Percentiles rank a stretch among this genome's conserved stretches.
Evolutionary conservation across 2,329 filamentous ascomycete genomes (phyloP).

Genomic region (Alternaria atra): DNA sequence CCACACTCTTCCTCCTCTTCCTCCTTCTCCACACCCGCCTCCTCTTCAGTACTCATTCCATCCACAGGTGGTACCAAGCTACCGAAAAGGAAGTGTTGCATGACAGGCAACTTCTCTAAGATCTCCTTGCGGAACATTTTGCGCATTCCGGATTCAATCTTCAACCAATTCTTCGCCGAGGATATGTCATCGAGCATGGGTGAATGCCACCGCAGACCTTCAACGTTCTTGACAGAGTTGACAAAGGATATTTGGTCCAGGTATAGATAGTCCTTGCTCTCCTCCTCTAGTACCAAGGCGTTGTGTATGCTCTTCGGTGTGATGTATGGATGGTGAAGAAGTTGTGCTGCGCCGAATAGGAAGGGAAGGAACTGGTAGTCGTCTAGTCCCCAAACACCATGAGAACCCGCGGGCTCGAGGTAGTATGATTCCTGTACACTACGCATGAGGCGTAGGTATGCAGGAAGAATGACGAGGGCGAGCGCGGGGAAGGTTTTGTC

Average conservation of each 20-base stretch:
- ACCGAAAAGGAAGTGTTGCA: constrained; percentile 98
- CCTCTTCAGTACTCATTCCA: constrained; percentile 76
- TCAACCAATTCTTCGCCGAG: constrained; percentile 85
- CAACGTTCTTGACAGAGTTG: constrained; percentile 94
- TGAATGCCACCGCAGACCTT: constrained; percentile 92
- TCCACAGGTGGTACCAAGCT: constrained; percentile 80
- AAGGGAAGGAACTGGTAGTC: constrained; percentile 65
- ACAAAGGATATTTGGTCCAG: constrained; percentile 93
- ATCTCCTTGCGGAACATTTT: constrained; percentile 97
- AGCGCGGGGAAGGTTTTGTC: constrained; percentile 74
- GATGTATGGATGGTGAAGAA: constrained; percentile 72
- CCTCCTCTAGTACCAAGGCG: constrained; percentile 85
- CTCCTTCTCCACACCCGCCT: constrained; percentile 57
- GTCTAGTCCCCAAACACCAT: constrained; percentile 63
- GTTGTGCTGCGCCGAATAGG: constrained; percentile 59
- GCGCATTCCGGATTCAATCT: constrained; percentile 94
- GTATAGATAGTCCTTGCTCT: constrained; percentile 83
- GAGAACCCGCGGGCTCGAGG: constrained; percentile 76
- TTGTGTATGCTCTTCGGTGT: constrained; percentile 77
- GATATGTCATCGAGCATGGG: constrained; percentile 99
- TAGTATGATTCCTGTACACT: constrained; percentile 91
- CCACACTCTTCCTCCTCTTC: constrained; percentile 55
- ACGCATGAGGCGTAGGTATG: constrained; percentile 88
- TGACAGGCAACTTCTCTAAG: constrained; percentile 90
- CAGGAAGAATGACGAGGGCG: constrained; percentile 79